Evolutionary conservation across 352 stramenopile species (phyloP), one percentile per base, ranked within the genome.

Genomic region (Phytophthora constricta): DNA sequence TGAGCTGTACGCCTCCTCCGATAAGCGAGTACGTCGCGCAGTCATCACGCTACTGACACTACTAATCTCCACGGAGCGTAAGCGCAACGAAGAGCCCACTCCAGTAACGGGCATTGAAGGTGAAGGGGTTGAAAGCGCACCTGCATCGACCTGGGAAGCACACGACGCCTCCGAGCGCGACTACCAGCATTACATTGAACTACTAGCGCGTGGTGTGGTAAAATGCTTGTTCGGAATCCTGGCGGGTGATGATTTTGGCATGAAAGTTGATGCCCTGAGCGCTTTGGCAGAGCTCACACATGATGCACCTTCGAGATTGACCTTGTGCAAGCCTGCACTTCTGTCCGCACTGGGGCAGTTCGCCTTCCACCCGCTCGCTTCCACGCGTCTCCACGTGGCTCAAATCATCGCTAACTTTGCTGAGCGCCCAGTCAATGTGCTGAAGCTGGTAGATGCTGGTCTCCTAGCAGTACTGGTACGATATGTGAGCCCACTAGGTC

Each of bases 401-500:
- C 78, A 83, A 42, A 89, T 90, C 43, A 82, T 92, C 49, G 83
- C 83, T n/a, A 90, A 93, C 65, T 91, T 93, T 64, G 76, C 85
- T 2, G 80, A 88, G 37, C 78, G 82, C 4, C 76, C 76, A 0
- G 85, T 92, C 62, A 93, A 93, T 64, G 77, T 86, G 28, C 51
- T 90, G 8, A 93, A 91, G 45, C 72, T 93, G 33, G 62, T 93
- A 14, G 84, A 93, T 60, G 77, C 85, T 37, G 80, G 83, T 11
- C 75, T 92, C 34, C 53, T 92, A 10, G 53, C 64, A 9, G 81
- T 92, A 37, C 63, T 93, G n/a, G 77, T 92, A 63, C 84, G 86
- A 64, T 90, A 88, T 55, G 84, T 92, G 8, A 87, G 75, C 16
- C 80, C 83, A 1, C 68, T 81, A 22, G 65, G 63, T 60, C 67